phyloP scores from a whole-genome alignment of 257 asterid genomes.

The Scutellaria minor region DNA sequence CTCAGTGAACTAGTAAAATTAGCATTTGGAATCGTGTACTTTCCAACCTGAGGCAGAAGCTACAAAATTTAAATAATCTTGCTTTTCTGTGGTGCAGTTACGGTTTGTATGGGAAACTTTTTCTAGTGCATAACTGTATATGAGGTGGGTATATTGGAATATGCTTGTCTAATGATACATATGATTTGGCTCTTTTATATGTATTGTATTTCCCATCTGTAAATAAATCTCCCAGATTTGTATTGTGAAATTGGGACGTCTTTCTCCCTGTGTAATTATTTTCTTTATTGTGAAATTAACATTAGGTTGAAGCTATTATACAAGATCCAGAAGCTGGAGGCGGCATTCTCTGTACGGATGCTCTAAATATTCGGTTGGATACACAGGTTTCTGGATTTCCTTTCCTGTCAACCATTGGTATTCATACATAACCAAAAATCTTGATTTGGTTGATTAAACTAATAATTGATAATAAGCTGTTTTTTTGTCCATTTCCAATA shows the following conservation, averaged over 20 bases:
- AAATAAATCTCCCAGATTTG: neutral
- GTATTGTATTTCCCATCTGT: constrained; percentile 22
- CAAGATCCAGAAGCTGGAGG: constrained; percentile 82
- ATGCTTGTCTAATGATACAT: neutral
- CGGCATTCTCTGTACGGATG: constrained; percentile 65
- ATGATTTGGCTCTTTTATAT: neutral
- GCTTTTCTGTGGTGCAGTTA: constrained; percentile 12
- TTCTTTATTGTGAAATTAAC: constrained; percentile 30
- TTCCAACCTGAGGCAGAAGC: constrained; percentile 21
- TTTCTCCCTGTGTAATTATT: constrained; percentile 16
- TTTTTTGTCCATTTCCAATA: constrained; percentile 21
- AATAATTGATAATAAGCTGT: neutral
- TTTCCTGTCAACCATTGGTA: constrained; percentile 7
- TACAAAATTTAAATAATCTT: neutral
- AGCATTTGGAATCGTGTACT: constrained; percentile 19
- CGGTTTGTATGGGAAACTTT: neutral
- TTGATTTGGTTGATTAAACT: constrained; percentile 1
- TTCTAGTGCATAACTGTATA: constrained; percentile 2
- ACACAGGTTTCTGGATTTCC: constrained; percentile 57
- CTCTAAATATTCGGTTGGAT: constrained; percentile 66
- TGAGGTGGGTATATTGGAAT: neutral
- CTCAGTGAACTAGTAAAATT: neutral
- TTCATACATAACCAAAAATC: neutral
- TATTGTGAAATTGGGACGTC: neutral
- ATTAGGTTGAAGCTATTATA: constrained; percentile 80